Base-by-base conservation (phyloP, 805 yeast genomes). In the Ascoidea asiatica region DNA sequence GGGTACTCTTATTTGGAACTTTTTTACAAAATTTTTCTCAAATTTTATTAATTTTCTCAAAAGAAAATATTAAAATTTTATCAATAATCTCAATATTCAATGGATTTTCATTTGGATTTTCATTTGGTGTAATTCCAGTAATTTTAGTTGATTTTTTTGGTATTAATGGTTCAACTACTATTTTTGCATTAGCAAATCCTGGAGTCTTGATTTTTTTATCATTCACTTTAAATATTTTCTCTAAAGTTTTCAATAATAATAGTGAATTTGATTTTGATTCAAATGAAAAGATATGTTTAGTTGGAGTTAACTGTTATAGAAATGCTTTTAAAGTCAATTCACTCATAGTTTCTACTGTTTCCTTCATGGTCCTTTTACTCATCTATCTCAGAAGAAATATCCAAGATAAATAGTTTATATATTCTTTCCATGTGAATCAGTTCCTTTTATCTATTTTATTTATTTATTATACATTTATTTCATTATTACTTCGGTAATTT, bases 111-210 rank as follows among this genome's bases (percentile, higher is more conserved):
- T 83, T 80, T 60, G 94, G 94, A 0, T 65, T 81, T 21, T 60
- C 75, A 3, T 81, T 79, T 61, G 90, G 90, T 0, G 73, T 81
- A 0, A 79, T 78, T 56, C 94, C 94, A 3, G 81, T 89, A 1
- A 69, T 81, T 2, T 68, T 81, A 22, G 88, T 88, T 0, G 94
- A 83, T 50, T 63, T 67, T 13, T 81, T 81, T 61, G 89, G 89
- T 2, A 71, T 84, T 0, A 66, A 62, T 5, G 8, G 15, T 0
- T 83, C 81, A 56, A 77, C 86, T 19, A 80, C 89, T 0, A 69
- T 80, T 1, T 83, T 92, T 90, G 8, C 35, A 15, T 29, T 29
- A 15, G 35, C 8, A 15, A 29, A 29, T 15, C 8, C 15, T 8
- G 35, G 35, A 29, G 35, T 29, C 2, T 29, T 29, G 35, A 15